These are phyloP conservation scores for Pontederia paniculata DNA, from an alignment of 176 grass and related monocot species.

Conservation along the genomic window DNA sequence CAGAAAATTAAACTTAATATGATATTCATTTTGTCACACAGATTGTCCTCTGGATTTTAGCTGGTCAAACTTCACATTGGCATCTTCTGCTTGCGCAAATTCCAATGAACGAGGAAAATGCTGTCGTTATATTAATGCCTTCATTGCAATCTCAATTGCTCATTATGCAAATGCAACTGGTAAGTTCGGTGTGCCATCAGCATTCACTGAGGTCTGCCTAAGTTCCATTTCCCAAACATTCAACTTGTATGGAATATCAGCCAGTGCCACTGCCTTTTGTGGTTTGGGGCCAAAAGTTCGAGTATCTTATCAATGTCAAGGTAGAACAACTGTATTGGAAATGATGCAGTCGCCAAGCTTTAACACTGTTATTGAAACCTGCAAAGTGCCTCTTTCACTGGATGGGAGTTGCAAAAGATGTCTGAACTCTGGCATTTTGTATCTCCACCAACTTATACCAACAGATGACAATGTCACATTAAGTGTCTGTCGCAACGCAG, in stretches of 20 bases:
- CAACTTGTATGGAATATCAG: slow-evolving; percentile 50
- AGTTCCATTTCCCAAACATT: slow-evolving; percentile 48
- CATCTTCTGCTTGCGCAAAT: slow-evolving; percentile 47
- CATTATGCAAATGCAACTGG: slow-evolving; percentile 72
- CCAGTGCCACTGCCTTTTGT: slow-evolving; percentile 42
- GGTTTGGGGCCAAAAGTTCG: slow-evolving; percentile 81
- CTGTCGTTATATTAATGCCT: slow-evolving; percentile 93
- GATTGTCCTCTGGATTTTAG: slow-evolving; percentile 84
- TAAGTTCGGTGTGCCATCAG: slow-evolving; percentile 65
- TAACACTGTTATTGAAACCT: slow-evolving; percentile 68
- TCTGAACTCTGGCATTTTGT: slow-evolving; percentile 81
- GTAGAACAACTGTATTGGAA: slow-evolving; percentile 62
- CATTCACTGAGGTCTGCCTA: slow-evolving; percentile 73
- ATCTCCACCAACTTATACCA: slow-evolving; percentile 60
- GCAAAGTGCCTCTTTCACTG: slow-evolving; percentile 59
- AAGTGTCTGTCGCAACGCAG: slow-evolving; percentile 72
- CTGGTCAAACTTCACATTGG: slow-evolving; percentile 83
- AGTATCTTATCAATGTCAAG: slow-evolving; percentile 84
- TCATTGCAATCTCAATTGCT: slow-evolving; percentile 84
- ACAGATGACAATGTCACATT: slow-evolving; percentile 72
- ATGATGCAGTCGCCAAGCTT: slow-evolving; percentile 97
- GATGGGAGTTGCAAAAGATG: slow-evolving; percentile 91
- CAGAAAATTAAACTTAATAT: not conserved
- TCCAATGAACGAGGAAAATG: slow-evolving; percentile 46
- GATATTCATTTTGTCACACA: slow-evolving; percentile 12